Evolutionary conservation across 495 filamentous ascomycete genomes (phyloP), one percentile per base, ranked within the genome.

Genomic region (Chaetomium cochliodes): DNA sequence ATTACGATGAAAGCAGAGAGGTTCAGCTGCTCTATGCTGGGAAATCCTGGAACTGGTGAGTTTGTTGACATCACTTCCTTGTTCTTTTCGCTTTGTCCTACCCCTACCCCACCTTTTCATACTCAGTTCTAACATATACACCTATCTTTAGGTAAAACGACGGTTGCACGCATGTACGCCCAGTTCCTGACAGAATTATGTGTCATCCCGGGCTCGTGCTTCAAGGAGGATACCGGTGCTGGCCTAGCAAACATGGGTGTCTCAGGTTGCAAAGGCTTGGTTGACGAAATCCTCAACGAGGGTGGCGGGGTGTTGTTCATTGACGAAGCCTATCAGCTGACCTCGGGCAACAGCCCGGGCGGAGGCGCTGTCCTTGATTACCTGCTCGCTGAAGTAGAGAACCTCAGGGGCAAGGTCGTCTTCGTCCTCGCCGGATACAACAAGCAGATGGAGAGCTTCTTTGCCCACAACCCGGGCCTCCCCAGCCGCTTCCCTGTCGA

Each of bases 371-470:
- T 91, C 1, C 80, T 96, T 12, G 89, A 93, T 64, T 91, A 86
- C 63, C 77, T 93, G 0, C 82, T 96, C 0, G 84, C 87, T 0
- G 89, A 92, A 66, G 83, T 92, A 33, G 90, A 93, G 72, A 91
- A 91, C 49, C 76, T 86, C 20, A 85, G 80, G 2, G 91, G 91
- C 1, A 91, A 90, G 72, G 73, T 93, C 13, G 87, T 90, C 0
- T 88, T 96, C 62, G 82, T 96, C 16, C 79, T 93, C 5, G 90
- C 90, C 0, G 90, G 91, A 1, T 93, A 93, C 75, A 83, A 83
- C 58, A 86, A 86, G 60, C 78, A 88, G 61, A 96, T 96, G 90
- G 90, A 93, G 71, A 80, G 79, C 12, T 91, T 96, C 74, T 92
- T 90, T 58, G 83, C 81, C 0, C 89, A 93, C 65, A 93, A 93